A percentile compares a stretch with the other conserved stretches of the same genome.
phyloP scores from a whole-genome alignment of 805 yeast species.

The Pichia heedii region DNA sequence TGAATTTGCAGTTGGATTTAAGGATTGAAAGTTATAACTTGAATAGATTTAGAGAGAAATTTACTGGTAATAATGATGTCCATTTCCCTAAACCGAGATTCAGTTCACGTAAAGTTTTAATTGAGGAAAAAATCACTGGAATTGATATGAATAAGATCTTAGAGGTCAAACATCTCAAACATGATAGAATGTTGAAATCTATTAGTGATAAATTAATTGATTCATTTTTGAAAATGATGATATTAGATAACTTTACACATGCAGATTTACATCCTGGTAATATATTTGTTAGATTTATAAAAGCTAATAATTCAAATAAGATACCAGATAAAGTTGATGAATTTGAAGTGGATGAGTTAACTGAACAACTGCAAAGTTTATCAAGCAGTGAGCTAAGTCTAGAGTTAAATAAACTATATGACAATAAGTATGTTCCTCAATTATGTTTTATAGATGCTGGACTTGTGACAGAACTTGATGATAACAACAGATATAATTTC shows the following conservation, averaged over 20 bases:
- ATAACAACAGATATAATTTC: conserved; percentile 70
- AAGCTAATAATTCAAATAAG: conserved; percentile 16
- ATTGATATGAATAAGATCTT: conserved; percentile 71
- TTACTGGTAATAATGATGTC: conserved; percentile 46
- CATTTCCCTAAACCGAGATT: conserved; percentile 75
- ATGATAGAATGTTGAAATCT: conserved; percentile 46
- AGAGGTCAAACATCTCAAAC: conserved; percentile 37
- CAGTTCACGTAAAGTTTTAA: conserved; percentile 62
- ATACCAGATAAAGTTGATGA: conserved; percentile 33
- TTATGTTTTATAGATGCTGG: conserved; percentile 92
- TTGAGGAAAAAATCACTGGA: conserved; percentile 81
- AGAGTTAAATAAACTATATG: conserved; percentile 39
- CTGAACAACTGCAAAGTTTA: conserved; percentile 31
- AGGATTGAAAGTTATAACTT: conserved; percentile 84
- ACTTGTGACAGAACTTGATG: conserved; percentile 80
- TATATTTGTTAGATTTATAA: conserved; percentile 49
- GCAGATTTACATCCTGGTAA: conserved; percentile 98
- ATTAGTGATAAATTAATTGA: conserved; percentile 79
- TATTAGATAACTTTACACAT: conserved; percentile 88
- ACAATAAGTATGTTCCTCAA: conserved; percentile 67
- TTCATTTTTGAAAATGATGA: conserved; percentile 86
- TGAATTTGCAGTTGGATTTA: conserved; percentile 83
- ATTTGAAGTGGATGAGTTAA: conserved; percentile 37
- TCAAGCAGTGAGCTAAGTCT: conserved; percentile 24
- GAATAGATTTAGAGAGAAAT: conserved; percentile 61